A percentile compares a stretch with the other conserved stretches of the same genome.
phyloP scores from a whole-genome alignment of 2,329 filamentous ascomycete genomes.

The Hymenoscyphus occultus region DNA sequence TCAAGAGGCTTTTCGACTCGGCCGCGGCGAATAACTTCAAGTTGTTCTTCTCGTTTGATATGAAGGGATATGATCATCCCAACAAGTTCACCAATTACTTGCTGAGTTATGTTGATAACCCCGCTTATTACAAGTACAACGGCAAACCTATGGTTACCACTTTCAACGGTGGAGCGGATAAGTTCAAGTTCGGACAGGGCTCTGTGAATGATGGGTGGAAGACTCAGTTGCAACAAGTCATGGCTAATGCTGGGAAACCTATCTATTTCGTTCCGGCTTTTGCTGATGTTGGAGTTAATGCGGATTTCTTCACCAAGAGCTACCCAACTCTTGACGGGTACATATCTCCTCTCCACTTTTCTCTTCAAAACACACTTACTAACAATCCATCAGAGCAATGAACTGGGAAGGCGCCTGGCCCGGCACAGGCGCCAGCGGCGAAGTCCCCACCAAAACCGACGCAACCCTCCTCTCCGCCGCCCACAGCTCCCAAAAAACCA shows the following conservation, averaged over 20 bases:
- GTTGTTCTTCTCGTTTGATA: conserved; percentile 41
- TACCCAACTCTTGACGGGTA: conserved; percentile 1
- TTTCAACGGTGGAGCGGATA: conserved; percentile 23
- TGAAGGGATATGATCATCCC: conserved; percentile 31
- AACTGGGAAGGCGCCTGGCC: conserved; percentile 40
- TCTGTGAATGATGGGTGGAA: conserved; percentile 31
- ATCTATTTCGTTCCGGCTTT: conserved; percentile 37
- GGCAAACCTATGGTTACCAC: conserved; percentile 34
- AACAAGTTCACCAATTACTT: conserved; percentile 33
- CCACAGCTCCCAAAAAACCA: conserved; percentile 34
- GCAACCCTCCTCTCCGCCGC: conserved; percentile 34
- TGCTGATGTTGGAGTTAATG: conserved; percentile 27
- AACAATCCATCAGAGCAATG: conserved; percentile 26
- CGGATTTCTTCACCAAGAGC: conserved; percentile 9
- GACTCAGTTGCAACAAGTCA: conserved; percentile 22
- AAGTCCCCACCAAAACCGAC: conserved; percentile 35
- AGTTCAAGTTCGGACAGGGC: conserved; percentile 26
- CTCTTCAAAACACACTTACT: neutral
- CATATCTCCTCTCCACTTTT: neutral
- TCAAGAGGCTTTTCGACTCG: conserved; percentile 35
- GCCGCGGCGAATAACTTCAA: conserved; percentile 34
- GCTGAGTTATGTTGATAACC: conserved; percentile 24
- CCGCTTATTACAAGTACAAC: conserved; percentile 35
- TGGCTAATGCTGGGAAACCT: conserved; percentile 31
- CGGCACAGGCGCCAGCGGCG: conserved; percentile 23